Conservation (phyloP, 495 filamentous ascomycete genomes). For the Thermochaetoides thermophila region DNA sequence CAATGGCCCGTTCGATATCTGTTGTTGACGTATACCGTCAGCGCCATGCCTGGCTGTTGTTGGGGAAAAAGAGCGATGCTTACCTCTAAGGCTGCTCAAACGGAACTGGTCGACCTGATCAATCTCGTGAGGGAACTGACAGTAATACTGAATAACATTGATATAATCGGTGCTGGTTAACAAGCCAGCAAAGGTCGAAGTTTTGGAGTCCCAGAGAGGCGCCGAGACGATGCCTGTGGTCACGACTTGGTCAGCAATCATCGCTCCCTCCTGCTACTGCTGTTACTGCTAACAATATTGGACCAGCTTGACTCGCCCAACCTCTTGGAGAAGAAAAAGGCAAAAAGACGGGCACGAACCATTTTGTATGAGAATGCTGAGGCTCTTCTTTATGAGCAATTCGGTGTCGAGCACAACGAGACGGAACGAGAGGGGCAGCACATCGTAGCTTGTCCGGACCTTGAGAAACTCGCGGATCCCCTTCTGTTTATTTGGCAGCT, state of each 20-base stretch:
- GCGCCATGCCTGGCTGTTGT: slow-evolving; percentile 1
- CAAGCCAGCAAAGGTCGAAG: slow-evolving; percentile 83
- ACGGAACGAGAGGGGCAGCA: slow-evolving; percentile 92
- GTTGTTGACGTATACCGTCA: slow-evolving; percentile 1
- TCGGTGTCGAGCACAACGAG: slow-evolving; percentile 92
- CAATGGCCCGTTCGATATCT: slow-evolving; percentile 93
- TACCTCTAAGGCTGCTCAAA: slow-evolving; percentile 83
- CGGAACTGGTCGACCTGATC: slow-evolving; percentile 87
- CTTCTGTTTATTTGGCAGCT: slow-evolving; percentile 34
- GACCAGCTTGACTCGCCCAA: no score
- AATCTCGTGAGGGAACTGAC: slow-evolving; percentile 87
- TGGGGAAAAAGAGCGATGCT: slow-evolving; percentile 4
- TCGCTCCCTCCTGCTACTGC: background rate
- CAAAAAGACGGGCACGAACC: slow-evolving; percentile 36
- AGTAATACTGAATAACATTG: slow-evolving; percentile 99
- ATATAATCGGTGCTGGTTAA: slow-evolving; percentile 95
- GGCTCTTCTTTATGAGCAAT: slow-evolving; percentile 89
- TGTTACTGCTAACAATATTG: background rate
- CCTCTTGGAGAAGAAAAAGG: background rate
- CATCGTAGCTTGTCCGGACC: slow-evolving; percentile 93
- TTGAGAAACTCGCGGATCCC: slow-evolving; percentile 93
- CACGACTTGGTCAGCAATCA: slow-evolving; percentile 8
- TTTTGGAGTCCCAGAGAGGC: slow-evolving; percentile 91
- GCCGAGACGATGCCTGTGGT: slow-evolving; percentile 85
- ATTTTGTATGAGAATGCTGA: slow-evolving; percentile 95